Percentiles rank a stretch among this genome's conserved stretches.
These are phyloP conservation scores for Rosa hybrid DNA, from an alignment of 331 rosid species.

Conservation along the genomic window DNA sequence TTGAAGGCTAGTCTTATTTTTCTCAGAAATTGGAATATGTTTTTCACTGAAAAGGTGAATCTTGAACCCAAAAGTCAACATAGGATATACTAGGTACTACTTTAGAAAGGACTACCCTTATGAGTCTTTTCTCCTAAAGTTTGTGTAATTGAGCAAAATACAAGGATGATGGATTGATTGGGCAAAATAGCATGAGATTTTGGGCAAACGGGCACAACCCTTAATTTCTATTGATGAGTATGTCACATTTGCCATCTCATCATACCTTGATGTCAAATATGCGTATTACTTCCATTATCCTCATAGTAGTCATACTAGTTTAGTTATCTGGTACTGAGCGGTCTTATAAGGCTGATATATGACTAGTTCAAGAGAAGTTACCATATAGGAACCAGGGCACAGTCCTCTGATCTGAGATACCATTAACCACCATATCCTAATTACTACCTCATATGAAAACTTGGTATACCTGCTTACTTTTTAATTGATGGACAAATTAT, in stretches of 20 bases:
- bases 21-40: too few relatives aligned
- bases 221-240: constrained; percentile 76
- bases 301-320: constrained; percentile 10
- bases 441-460: not conserved
- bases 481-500: not conserved
- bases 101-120: too few relatives aligned
- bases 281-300: constrained; percentile 15
- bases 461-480: not conserved
- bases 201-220: too few relatives aligned
- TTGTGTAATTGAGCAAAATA: too few relatives aligned
- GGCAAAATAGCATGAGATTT: too few relatives aligned
- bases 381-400: not conserved
- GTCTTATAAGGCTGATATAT: not conserved
- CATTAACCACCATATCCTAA: not conserved
- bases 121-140: too few relatives aligned
- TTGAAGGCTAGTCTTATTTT: too few relatives aligned
- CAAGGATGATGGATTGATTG: too few relatives aligned
- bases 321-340: constrained; percentile 2
- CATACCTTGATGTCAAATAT: constrained; percentile 16
- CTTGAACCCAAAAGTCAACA: too few relatives aligned
- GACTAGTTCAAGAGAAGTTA: not conserved
- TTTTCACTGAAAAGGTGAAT: too few relatives aligned
- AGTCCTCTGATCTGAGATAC: not conserved
- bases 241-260: constrained; percentile 7
- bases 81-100: too few relatives aligned